Evolutionary conservation across 2,329 filamentous ascomycete genomes (phyloP), one percentile per base, ranked within the genome.

Genomic region (Ilyonectria robusta): DNA sequence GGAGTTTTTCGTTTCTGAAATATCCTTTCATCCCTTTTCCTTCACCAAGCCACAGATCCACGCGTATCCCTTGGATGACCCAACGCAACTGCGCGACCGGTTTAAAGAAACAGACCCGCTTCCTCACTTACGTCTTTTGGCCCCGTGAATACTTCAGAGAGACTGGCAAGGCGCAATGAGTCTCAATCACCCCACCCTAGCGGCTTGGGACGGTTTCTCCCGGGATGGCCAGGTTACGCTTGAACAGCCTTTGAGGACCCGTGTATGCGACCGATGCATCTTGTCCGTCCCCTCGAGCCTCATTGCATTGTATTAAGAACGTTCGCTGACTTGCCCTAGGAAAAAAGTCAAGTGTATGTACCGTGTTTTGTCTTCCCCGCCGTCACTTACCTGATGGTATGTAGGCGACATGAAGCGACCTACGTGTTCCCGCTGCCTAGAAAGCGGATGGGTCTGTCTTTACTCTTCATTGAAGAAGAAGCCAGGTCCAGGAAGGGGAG

Each of bases 391-490:
- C 42, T 44, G 42, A 44, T 44, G 42, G 42, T 44, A 44, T 44
- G 42, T 44, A 44, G 42, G 42, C 42, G 42, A 44, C 42, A 44
- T 44, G 42, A 44, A 44, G 42, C 42, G 42, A 44, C 42, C 42
- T 44, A 44, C 42, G 17, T 44, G 42, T 44, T 44, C 42, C 42
- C 42, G 42, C 42, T 44, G 42, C 42, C n/a, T 44, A 44, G 42
- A 44, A 44, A 44, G 42, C 42, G 42, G n/a, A 44, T 44, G 42
- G 42, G 42, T 44, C 42, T 44, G 42, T 44, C 42, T 44, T 44
- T 44, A 44, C 42, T 44, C 42, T 44, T 44, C 42, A 44, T 44
- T 44, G 42, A 44, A 44, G 42, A 44, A 44, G 42, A 44, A 44
- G 42, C 42, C 42, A 44, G 42, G 42, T 44, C 42, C 42, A 44